These are phyloP conservation scores for Obba rivulosa DNA, from an alignment of 768 basidiomycete species.

Conservation along the genomic window DNA sequence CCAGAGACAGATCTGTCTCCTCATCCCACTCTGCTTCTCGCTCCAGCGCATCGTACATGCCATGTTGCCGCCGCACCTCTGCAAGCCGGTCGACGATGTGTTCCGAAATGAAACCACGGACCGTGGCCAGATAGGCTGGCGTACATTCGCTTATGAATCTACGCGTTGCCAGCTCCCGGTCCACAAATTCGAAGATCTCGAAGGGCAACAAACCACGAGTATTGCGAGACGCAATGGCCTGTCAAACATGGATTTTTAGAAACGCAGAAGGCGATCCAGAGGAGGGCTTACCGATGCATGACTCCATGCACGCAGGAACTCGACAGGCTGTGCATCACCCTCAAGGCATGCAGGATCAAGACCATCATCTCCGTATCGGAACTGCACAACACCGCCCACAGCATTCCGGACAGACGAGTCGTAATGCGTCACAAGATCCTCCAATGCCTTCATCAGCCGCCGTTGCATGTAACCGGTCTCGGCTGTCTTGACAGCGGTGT, in stretches of 20 bases:
- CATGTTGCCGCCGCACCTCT: conserved; percentile 59
- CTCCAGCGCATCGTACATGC: conserved; percentile 81
- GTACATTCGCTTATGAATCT: conserved; percentile 71
- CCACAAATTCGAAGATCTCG: conserved; percentile 73
- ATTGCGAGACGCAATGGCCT: conserved; percentile 57
- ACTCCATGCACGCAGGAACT: conserved; percentile 80
- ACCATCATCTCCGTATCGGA: conserved; percentile 94
- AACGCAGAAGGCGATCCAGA: background rate
- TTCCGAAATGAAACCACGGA: conserved; percentile 66
- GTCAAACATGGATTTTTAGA: background rate
- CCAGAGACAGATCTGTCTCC: conserved; percentile 70
- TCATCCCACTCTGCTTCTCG: conserved; percentile 72
- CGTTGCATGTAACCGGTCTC: conserved; percentile 99
- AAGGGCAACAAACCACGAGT: conserved; percentile 76
- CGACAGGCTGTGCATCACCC: conserved; percentile 91
- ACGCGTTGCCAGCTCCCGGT: conserved; percentile 50
- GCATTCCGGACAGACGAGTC: conserved; percentile 95
- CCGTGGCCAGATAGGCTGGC: conserved; percentile 58
- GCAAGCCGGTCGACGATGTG: conserved; percentile 65
- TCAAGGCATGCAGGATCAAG: conserved; percentile 95
- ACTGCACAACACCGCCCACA: conserved; percentile 92
- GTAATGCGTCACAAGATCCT: conserved; percentile 95
- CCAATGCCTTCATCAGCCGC: conserved; percentile 97
- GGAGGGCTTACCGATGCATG: conserved; percentile 63
- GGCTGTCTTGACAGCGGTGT: conserved; percentile 99